phyloP scores from a whole-genome alignment of 805 yeast genomes.

The Barnettozyma populi region DNA sequence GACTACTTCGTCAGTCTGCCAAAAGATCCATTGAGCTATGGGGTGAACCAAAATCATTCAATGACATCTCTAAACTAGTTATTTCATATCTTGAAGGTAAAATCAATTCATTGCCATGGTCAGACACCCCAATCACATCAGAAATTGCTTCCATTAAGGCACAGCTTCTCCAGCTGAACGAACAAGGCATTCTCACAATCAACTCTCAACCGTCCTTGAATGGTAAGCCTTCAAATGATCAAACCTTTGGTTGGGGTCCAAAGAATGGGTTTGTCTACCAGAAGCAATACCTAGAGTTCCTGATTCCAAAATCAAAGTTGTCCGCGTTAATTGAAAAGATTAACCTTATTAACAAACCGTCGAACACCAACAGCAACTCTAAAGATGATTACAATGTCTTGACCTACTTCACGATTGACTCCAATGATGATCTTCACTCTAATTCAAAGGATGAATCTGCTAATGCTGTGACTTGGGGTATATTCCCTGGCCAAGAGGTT shows the following conservation, averaged over 20 bases:
- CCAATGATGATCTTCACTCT: slow-evolving; percentile 50
- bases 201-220: slow-evolving; percentile 94
- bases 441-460: slow-evolving; percentile 69
- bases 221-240: slow-evolving; percentile 67
- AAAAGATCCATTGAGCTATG: slow-evolving; percentile 78
- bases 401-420: slow-evolving; percentile 73
- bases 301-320: slow-evolving; percentile 54
- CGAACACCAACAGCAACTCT: slow-evolving; percentile 15
- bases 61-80: slow-evolving; percentile 60
- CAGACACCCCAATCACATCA: slow-evolving; percentile 79
- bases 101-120: slow-evolving; percentile 83
- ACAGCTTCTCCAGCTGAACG: slow-evolving; percentile 58
- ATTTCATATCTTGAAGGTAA: slow-evolving; percentile 67
- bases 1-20: slow-evolving; percentile 76
- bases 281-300: slow-evolving; percentile 85
- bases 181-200: slow-evolving; percentile 67
- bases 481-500: slow-evolving; percentile 92
- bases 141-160: slow-evolving; percentile 63
- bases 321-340: slow-evolving; percentile 37
- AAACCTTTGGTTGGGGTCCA: slow-evolving; percentile 93
- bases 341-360: slow-evolving; percentile 37
- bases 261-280: slow-evolving; percentile 88
- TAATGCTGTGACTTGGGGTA: slow-evolving; percentile 98
- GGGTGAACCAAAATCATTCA: slow-evolving; percentile 67
- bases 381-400: slow-evolving; percentile 42